phyloP scores from a whole-genome alignment of 2,329 filamentous ascomycete species.

The Nemania abortiva region DNA sequence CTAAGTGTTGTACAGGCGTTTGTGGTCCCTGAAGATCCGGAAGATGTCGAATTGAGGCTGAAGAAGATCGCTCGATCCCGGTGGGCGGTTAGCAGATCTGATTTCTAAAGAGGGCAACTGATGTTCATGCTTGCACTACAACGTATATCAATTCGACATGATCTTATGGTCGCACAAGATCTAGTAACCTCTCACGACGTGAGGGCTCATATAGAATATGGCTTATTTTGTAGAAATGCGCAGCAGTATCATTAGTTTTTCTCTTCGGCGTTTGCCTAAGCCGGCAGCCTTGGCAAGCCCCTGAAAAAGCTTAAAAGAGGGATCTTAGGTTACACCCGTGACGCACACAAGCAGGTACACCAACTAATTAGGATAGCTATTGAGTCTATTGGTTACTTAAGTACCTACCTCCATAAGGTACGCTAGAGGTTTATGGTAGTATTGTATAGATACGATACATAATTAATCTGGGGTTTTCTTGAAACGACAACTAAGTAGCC shows the following conservation, averaged over 20 bases:
- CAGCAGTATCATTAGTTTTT: background rate
- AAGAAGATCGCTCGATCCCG: conserved; percentile 26
- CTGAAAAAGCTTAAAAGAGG: background rate
- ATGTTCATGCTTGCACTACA: conserved; percentile 12
- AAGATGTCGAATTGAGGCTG: conserved; percentile 20
- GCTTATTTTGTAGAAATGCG: background rate
- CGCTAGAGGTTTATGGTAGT: no score
- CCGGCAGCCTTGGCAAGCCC: conserved; percentile 10
- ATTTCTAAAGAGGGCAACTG: conserved; percentile 19
- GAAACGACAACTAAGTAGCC: no score
- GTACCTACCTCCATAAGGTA: no score
- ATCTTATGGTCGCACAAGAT: background rate
- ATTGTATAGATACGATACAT: no score
- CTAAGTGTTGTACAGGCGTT: background rate
- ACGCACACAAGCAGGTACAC: conserved; percentile 8
- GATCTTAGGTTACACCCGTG: conserved; percentile 6
- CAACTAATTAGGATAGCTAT: no score
- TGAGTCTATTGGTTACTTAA: no score
- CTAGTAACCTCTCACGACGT: background rate
- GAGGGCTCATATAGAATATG: background rate
- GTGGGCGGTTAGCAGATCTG: conserved; percentile 24
- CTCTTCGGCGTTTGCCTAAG: background rate
- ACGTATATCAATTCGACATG: background rate
- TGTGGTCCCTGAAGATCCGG: conserved; percentile 29
- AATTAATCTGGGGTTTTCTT: no score